Conservation (phyloP, 768 basidiomycete species). For the Lactarius vividus region DNA sequence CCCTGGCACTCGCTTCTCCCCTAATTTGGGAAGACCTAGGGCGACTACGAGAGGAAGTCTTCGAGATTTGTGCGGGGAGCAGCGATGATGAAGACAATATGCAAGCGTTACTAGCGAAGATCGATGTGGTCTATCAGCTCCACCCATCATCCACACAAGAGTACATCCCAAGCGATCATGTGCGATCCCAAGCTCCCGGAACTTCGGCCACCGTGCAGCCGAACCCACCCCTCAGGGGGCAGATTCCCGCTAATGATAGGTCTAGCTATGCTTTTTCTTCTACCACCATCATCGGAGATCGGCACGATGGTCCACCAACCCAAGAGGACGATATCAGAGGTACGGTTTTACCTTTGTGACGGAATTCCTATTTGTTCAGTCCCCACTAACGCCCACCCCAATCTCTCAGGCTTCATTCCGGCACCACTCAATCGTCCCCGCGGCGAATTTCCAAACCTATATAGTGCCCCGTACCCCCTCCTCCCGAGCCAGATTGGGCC, state of each 20-base stretch:
- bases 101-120: background rate
- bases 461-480: background rate
- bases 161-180: background rate
- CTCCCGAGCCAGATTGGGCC: background rate
- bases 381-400: background rate
- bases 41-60: background rate
- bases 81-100: background rate
- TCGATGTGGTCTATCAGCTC: background rate
- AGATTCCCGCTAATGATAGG: background rate
- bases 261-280: background rate
- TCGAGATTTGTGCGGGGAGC: background rate
- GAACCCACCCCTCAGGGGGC: background rate
- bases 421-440: background rate
- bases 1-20: background rate
- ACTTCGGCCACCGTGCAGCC: background rate
- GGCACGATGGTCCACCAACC: background rate
- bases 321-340: background rate
- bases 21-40: slow-evolving; percentile 1
- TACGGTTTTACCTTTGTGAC: background rate
- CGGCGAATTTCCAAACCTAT: background rate
- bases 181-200: too few species aligned
- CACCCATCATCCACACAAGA: background rate
- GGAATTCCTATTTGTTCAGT: background rate
- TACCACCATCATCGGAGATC: background rate
- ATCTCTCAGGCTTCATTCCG: background rate